Conservation (phyloP, 73 alveolate genomes). For the Paramecium biaurelia region DNA sequence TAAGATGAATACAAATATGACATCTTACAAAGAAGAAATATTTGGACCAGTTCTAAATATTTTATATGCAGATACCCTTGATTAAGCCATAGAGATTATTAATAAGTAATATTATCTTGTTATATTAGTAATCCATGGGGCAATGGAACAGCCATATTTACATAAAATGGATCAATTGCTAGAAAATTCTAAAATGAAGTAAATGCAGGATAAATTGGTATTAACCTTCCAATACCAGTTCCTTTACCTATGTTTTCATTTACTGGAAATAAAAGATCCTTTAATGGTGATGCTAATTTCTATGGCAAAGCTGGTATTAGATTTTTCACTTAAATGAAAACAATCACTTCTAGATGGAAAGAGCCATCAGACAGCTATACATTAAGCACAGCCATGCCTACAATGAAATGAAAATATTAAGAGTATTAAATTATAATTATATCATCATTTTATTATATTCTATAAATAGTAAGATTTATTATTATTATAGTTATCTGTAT, state of each 20-base stretch:
- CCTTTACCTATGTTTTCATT: conserved; percentile 94
- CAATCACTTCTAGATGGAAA: conserved; percentile 85
- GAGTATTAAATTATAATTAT: not conserved
- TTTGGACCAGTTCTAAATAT: conserved; percentile 92
- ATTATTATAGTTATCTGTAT: no score
- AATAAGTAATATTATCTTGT: conserved; percentile 63
- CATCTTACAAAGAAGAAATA: conserved; percentile 82
- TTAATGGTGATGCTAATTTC: conserved; percentile 92
- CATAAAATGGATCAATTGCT: conserved; percentile 90
- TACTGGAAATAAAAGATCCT: conserved; percentile 91
- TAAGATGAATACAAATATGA: conserved; percentile 70
- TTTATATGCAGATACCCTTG: conserved; percentile 81
- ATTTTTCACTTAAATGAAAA: conserved; percentile 93
- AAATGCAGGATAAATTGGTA: conserved; percentile 93
- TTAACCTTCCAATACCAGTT: conserved; percentile 94
- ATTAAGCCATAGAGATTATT: conserved; percentile 86
- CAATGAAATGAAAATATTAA: conserved; percentile 18
- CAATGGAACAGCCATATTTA: conserved; percentile 94
- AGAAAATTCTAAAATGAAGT: conserved; percentile 88
- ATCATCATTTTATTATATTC: no score
- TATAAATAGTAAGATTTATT: no score
- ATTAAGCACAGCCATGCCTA: conserved; percentile 54
- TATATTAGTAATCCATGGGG: conserved; percentile 68
- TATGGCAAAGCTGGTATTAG: conserved; percentile 92
- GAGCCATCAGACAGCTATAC: conserved; percentile 69